Evolutionary conservation across 805 yeast genomes (phyloP).

Genomic region (Sungouiozyma intestinalis): DNA sequence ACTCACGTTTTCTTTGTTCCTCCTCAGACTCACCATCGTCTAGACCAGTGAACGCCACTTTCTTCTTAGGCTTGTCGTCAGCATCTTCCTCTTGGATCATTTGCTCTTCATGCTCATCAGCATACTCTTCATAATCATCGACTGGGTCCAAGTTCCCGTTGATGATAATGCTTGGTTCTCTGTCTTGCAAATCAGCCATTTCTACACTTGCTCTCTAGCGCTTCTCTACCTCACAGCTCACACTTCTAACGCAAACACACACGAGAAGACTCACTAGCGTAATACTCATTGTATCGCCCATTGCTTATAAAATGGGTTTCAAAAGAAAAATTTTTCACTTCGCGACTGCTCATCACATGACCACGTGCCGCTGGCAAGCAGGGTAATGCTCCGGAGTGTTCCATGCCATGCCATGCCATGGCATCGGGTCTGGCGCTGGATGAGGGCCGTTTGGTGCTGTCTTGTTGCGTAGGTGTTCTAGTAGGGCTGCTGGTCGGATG

Average conservation of each 20-base stretch:
- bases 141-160: slow-evolving; percentile 41
- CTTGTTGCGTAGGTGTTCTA: too few species aligned
- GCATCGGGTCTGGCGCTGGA: too few species aligned
- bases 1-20: slow-evolving; percentile 70
- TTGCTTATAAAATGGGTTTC: neutral
- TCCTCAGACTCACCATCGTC: slow-evolving; percentile 61
- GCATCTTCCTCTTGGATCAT: slow-evolving; percentile 28
- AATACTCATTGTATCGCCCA: neutral
- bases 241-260: neutral
- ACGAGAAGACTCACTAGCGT: neutral
- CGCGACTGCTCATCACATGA: too few species aligned
- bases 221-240: too few species aligned
- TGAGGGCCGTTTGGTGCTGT: too few species aligned
- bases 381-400: too few species aligned
- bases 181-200: slow-evolving; percentile 77
- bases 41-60: slow-evolving; percentile 71
- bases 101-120: slow-evolving; percentile 31
- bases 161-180: slow-evolving; percentile 75
- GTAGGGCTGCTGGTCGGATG: neutral
- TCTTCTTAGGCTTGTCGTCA: slow-evolving; percentile 44
- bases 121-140: slow-evolving; percentile 8
- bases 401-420: too few species aligned
- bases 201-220: too few species aligned
- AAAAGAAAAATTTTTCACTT: neutral
- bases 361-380: too few species aligned